These are phyloP conservation scores for Pleurotus ostreatus DNA, from an alignment of 768 basidiomycete genomes.

Conservation along the genomic window DNA sequence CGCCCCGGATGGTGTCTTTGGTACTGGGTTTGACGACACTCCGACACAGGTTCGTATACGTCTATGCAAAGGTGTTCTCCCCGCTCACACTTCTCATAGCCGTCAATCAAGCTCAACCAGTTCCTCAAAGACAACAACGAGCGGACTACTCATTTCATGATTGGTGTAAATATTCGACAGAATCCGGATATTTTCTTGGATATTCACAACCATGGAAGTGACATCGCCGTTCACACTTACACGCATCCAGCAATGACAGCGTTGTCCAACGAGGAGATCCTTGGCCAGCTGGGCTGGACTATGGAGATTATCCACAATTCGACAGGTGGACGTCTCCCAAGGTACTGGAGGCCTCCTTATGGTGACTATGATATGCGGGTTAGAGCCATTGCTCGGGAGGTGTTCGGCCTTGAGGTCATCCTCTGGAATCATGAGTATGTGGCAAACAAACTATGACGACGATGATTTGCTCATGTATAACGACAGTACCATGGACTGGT, in stretches of 20 bases:
- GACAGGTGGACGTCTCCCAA: constrained; percentile 65
- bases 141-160: constrained; percentile 83
- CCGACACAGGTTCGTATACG: constrained; percentile 41
- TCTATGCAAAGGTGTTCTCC: constrained; percentile 6
- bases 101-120: constrained; percentile 46
- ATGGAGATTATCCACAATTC: constrained; percentile 67
- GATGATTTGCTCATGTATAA: background rate
- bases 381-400: constrained; percentile 75
- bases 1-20: constrained; percentile 67
- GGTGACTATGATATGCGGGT: constrained; percentile 85
- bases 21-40: constrained; percentile 77
- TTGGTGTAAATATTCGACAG: constrained; percentile 69
- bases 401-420: constrained; percentile 79
- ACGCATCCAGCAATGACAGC: constrained; percentile 82
- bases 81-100: constrained; percentile 18
- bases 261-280: constrained; percentile 58
- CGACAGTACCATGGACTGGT: constrained; percentile 74
- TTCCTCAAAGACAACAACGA: constrained; percentile 64
- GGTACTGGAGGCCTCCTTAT: constrained; percentile 87
- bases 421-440: constrained; percentile 88
- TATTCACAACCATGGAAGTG: constrained; percentile 35
- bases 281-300: constrained; percentile 51
- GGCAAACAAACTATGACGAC: constrained; percentile 16
- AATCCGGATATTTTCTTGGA: constrained; percentile 52
- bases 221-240: constrained; percentile 60